These are phyloP conservation scores for Podaxis sp. DNA, from an alignment of 768 basidiomycete genomes.

Conservation along the genomic window DNA sequence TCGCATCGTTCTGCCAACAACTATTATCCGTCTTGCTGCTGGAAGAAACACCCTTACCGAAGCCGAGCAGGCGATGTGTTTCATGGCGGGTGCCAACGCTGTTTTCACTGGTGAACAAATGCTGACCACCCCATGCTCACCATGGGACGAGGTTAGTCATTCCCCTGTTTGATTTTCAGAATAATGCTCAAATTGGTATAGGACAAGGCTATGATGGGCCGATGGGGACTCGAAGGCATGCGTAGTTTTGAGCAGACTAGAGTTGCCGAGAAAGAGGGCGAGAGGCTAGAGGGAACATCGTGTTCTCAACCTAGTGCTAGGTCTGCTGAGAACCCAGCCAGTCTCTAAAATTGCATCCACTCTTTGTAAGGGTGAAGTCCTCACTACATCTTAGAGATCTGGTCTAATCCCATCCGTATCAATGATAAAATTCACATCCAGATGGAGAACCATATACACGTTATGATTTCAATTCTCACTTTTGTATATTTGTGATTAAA, in stretches of 20 bases:
- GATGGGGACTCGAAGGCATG: conserved; percentile 94
- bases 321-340: not conserved
- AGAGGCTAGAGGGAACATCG: conserved; percentile 22
- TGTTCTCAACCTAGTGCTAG: not conserved
- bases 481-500: not conserved
- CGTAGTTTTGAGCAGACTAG: conserved; percentile 77
- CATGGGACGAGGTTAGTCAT: conserved; percentile 83
- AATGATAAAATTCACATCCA: not conserved
- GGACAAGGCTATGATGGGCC: conserved; percentile 92
- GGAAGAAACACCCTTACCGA: conserved; percentile 88
- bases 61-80: conserved; percentile 95
- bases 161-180: conserved; percentile 7
- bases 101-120: conserved; percentile 98
- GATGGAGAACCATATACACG: too few relatives aligned
- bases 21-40: conserved; percentile 94
- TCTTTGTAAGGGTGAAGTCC: not conserved
- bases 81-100: conserved; percentile 98
- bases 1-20: conserved; percentile 84
- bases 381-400: not conserved
- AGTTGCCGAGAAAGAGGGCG: conserved; percentile 55
- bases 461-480: not conserved
- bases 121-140: conserved; percentile 96
- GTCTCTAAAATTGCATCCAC: not conserved
- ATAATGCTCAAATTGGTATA: conserved; percentile 27
- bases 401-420: not conserved